Conservation (phyloP, 2,329 filamentous ascomycete species). For the Pestalotiopsis sp. region DNA sequence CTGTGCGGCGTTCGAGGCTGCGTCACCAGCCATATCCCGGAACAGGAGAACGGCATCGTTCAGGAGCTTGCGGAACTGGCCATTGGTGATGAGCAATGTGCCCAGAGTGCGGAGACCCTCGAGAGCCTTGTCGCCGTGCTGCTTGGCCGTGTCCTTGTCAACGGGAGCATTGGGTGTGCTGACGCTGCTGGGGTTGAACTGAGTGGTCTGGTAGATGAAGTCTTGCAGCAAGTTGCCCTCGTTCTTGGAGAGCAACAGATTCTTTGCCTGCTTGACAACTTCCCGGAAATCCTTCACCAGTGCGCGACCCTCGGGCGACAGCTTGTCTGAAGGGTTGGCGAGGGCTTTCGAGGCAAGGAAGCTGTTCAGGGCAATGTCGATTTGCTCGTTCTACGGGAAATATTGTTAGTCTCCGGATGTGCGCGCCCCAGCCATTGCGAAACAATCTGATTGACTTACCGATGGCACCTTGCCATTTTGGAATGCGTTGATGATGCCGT, state of each 20-base stretch:
- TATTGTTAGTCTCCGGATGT: conserved; percentile 15
- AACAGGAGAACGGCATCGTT: conserved; percentile 80
- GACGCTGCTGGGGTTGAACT: conserved; percentile 68
- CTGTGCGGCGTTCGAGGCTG: conserved; percentile 76
- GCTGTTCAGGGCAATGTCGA: conserved; percentile 92
- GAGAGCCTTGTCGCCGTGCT: conserved; percentile 82
- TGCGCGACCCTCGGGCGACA: conserved; percentile 81
- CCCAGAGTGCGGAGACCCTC: conserved; percentile 88
- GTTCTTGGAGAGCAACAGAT: conserved; percentile 89
- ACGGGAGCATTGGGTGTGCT: conserved; percentile 67
- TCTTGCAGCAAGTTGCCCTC: conserved; percentile 93
- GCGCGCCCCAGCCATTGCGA: neutral
- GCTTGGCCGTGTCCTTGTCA: conserved; percentile 75
- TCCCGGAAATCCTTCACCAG: conserved; percentile 78
- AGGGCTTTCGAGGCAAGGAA: conserved; percentile 75
- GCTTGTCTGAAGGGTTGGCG: conserved; percentile 69
- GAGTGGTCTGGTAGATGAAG: conserved; percentile 92
- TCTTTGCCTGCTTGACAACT: conserved; percentile 80
- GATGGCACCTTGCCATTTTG: conserved; percentile 88
- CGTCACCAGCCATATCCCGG: conserved; percentile 90
- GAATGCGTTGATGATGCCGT: conserved; percentile 87
- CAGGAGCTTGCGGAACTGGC: conserved; percentile 90
- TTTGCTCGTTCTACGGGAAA: conserved; percentile 78
- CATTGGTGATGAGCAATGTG: conserved; percentile 89
- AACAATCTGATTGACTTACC: conserved; percentile 51